Percentiles rank a stretch among this genome's conserved stretches.
Conservation (phyloP, 2,329 filamentous ascomycete species). For the Talaromyces pinophilus region DNA sequence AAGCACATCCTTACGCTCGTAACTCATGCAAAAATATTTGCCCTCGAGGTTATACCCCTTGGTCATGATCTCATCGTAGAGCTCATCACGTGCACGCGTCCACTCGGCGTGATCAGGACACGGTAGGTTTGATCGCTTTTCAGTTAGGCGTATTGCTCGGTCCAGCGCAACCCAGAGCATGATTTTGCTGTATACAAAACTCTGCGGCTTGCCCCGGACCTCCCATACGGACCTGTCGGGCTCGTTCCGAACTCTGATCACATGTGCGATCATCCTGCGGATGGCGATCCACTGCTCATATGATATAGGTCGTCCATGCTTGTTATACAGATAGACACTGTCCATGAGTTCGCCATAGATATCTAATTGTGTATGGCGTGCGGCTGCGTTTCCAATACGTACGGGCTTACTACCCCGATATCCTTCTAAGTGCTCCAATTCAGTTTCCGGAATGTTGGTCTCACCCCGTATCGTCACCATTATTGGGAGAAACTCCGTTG, state of each 20-base stretch:
- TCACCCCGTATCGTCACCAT: slow-evolving; percentile 79
- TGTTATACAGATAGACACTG: slow-evolving; percentile 75
- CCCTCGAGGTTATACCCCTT: slow-evolving; percentile 72
- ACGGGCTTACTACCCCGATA: slow-evolving; percentile 71
- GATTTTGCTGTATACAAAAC: slow-evolving; percentile 77
- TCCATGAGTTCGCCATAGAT: slow-evolving; percentile 80
- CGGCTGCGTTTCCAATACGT: slow-evolving; percentile 74
- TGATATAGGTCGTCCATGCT: slow-evolving; percentile 72
- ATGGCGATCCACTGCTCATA: slow-evolving; percentile 76
- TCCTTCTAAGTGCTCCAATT: slow-evolving; percentile 69
- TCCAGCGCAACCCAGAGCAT: slow-evolving; percentile 84
- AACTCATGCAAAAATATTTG: slow-evolving; percentile 72
- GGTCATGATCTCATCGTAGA: slow-evolving; percentile 76
- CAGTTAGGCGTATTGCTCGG: slow-evolving; percentile 69
- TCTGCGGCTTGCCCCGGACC: slow-evolving; percentile 71
- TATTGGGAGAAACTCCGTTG: slow-evolving; percentile 63
- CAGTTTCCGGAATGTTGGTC: slow-evolving; percentile 71
- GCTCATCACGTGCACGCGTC: slow-evolving; percentile 64
- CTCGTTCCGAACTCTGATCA: slow-evolving; percentile 65
- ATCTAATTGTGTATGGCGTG: slow-evolving; percentile 74
- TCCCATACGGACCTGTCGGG: slow-evolving; percentile 85
- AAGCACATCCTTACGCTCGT: slow-evolving; percentile 68
- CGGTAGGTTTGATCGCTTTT: slow-evolving; percentile 70
- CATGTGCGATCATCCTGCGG: slow-evolving; percentile 68
- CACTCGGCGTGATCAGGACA: slow-evolving; percentile 69